phyloP scores from a whole-genome alignment of 2,329 filamentous ascomycete genomes.

The Blastomyces percursus region DNA sequence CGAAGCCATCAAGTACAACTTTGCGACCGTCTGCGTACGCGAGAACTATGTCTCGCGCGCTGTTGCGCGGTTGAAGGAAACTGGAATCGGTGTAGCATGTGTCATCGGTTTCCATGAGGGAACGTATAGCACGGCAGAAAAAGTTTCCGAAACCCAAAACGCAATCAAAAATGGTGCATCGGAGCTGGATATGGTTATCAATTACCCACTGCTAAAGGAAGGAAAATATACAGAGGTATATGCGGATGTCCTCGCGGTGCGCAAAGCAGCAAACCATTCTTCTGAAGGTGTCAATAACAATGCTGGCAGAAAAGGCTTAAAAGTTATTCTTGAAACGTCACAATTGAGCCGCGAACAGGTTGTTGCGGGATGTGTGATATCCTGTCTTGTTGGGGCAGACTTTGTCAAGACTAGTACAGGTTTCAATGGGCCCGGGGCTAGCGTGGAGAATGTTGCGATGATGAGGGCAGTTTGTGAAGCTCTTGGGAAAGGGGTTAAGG shows the following conservation, averaged over 20 bases:
- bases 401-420: slow-evolving; percentile 53
- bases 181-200: slow-evolving; percentile 51
- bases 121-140: slow-evolving; percentile 41
- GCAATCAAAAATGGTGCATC: slow-evolving; percentile 42
- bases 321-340: slow-evolving; percentile 51
- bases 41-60: slow-evolving; percentile 42
- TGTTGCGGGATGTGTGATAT: slow-evolving; percentile 43
- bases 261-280: slow-evolving; percentile 29
- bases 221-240: slow-evolving; percentile 41
- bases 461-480: slow-evolving; percentile 42
- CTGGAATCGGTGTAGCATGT: slow-evolving; percentile 43
- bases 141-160: slow-evolving; percentile 41
- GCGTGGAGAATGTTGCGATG: slow-evolving; percentile 41
- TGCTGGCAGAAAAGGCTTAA: slow-evolving; percentile 34
- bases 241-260: slow-evolving; percentile 43
- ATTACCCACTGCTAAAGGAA: slow-evolving; percentile 39
- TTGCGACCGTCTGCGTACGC: slow-evolving; percentile 47
- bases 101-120: slow-evolving; percentile 53
- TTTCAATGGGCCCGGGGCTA: slow-evolving; percentile 46
- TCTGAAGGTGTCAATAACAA: slow-evolving; percentile 23
- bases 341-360: slow-evolving; percentile 41
- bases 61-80: slow-evolving; percentile 37
- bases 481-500: slow-evolving; percentile 35
- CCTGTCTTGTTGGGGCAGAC: slow-evolving; percentile 43
- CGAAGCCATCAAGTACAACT: slow-evolving; percentile 40